Evolutionary conservation across 768 basidiomycete genomes (phyloP).

Genomic region (Lactarius quietus): DNA sequence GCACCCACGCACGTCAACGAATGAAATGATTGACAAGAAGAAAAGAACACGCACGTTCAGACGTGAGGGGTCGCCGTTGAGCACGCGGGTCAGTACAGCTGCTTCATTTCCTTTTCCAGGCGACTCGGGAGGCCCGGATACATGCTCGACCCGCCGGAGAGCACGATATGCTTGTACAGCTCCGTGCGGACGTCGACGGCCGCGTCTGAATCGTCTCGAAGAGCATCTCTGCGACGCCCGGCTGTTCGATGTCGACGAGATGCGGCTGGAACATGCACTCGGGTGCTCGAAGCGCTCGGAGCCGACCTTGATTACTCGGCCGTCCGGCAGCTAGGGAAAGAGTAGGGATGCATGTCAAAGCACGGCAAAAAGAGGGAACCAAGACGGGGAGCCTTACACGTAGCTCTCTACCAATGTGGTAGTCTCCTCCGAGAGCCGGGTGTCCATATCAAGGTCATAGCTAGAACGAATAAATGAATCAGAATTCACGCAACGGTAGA

Average conservation of each 20-base stretch:
- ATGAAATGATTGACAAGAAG: not conserved
- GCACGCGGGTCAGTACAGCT: constrained; percentile 91
- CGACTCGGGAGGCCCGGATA: constrained; percentile 97
- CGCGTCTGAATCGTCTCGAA: constrained; percentile 93
- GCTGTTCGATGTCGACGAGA: constrained; percentile 94
- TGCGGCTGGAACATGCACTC: constrained; percentile 99
- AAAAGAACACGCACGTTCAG: constrained; percentile 65
- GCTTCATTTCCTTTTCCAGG: constrained; percentile 99
- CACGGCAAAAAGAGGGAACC: not conserved
- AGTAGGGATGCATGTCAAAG: constrained; percentile 16
- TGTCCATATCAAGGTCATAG: constrained; percentile 96
- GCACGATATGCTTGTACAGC: constrained; percentile 96
- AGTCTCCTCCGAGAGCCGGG: constrained; percentile 90
- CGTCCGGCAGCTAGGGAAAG: constrained; percentile 79
- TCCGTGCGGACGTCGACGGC: constrained; percentile 87
- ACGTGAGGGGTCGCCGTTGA: constrained; percentile 76
- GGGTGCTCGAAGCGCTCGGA: constrained; percentile 98
- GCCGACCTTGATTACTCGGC: constrained; percentile 94
- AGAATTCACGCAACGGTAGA: not conserved
- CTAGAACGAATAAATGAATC: constrained; percentile 38
- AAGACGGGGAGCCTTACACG: constrained; percentile 50
- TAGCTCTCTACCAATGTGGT: constrained; percentile 96
- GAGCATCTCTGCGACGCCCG: constrained; percentile 97
- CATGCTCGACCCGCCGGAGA: constrained; percentile 98
- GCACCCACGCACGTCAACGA: not conserved